Percentiles rank a stretch among this genome's conserved stretches.
Conservation (phyloP, 352 stramenopile genomes). For the Phytophthora rubi region DNA sequence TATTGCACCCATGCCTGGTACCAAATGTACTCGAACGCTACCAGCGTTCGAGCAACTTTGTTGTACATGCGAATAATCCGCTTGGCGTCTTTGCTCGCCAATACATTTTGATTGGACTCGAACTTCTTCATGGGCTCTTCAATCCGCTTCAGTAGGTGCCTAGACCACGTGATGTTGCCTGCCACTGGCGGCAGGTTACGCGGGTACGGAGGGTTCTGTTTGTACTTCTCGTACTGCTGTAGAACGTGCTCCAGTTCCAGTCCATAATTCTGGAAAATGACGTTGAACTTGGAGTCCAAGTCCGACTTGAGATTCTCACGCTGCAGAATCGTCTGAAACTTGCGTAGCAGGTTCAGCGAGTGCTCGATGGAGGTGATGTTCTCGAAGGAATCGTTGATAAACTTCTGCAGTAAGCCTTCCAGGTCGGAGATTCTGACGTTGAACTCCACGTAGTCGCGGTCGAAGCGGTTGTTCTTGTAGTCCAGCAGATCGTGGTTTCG, state of each 20-base stretch:
- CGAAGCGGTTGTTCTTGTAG: slow-evolving; percentile 99
- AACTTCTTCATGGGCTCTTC: slow-evolving; percentile 99
- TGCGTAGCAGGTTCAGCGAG: slow-evolving; percentile 95
- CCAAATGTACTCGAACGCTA: slow-evolving; percentile 99
- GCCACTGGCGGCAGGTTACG: slow-evolving; percentile 97
- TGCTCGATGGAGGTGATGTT: slow-evolving; percentile 99
- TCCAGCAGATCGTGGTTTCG: slow-evolving; percentile 97
- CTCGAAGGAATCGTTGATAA: slow-evolving; percentile 99
- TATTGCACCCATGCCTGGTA: slow-evolving; percentile 98
- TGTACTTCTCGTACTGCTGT: slow-evolving; percentile 99
- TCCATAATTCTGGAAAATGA: slow-evolving; percentile 99
- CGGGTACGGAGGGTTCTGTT: slow-evolving; percentile 96
- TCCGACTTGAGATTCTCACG: slow-evolving; percentile 98
- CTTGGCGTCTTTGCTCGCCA: slow-evolving; percentile 97
- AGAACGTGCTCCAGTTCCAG: slow-evolving; percentile 98
- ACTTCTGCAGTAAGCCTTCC: slow-evolving; percentile 97
- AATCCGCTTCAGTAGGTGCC: slow-evolving; percentile 98
- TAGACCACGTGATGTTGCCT: slow-evolving; percentile 98
- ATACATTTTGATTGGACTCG: slow-evolving; percentile 97
- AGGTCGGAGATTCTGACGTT: slow-evolving; percentile 96
- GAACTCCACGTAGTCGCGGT: slow-evolving; percentile 97
- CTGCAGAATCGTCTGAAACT: slow-evolving; percentile 98
- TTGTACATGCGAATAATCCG: slow-evolving; percentile 99
- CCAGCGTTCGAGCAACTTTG: slow-evolving; percentile 97
- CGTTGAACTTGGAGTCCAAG: slow-evolving; percentile 98